These are phyloP conservation scores for Xylaria acuta DNA, from an alignment of 495 filamentous ascomycete species.

Conservation along the genomic window DNA sequence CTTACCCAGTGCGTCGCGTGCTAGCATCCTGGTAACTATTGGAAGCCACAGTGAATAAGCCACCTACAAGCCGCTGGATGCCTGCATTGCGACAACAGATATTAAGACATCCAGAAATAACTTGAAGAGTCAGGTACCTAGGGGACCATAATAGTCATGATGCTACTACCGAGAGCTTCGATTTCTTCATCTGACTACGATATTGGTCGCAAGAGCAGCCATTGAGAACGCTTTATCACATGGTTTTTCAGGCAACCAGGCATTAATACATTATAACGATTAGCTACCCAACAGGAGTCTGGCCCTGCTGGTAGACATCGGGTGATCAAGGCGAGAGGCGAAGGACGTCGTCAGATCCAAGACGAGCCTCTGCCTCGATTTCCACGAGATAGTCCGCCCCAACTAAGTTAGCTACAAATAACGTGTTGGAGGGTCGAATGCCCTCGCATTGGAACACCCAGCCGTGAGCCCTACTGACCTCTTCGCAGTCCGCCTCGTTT, in stretches of 20 bases:
- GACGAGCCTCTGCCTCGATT: slow-evolving; percentile 31
- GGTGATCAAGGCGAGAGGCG: neutral
- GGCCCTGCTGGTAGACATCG: neutral
- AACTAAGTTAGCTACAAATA: slow-evolving; percentile 23
- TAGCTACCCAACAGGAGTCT: neutral
- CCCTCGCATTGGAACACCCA: slow-evolving; percentile 29
- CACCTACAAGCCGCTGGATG: neutral
- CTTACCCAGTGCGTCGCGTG: neutral
- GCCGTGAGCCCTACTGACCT: slow-evolving; percentile 29
- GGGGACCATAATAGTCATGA: neutral
- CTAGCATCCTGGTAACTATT: neutral
- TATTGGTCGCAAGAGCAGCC: neutral
- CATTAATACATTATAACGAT: neutral
- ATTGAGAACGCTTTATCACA: neutral
- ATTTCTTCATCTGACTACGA: neutral
- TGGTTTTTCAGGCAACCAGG: neutral
- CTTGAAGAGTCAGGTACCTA: too few species aligned
- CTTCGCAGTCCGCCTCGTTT: slow-evolving; percentile 26
- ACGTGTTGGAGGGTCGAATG: slow-evolving; percentile 29
- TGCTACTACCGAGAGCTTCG: neutral
- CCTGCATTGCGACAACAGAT: neutral
- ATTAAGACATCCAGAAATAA: neutral
- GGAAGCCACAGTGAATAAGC: neutral
- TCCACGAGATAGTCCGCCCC: slow-evolving; percentile 29
- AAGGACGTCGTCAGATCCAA: slow-evolving; percentile 16